Percentiles rank a stretch among this genome's conserved stretches.
Conservation (phyloP, 306 rosid species). For the Lathyrus tuberosus region DNA sequence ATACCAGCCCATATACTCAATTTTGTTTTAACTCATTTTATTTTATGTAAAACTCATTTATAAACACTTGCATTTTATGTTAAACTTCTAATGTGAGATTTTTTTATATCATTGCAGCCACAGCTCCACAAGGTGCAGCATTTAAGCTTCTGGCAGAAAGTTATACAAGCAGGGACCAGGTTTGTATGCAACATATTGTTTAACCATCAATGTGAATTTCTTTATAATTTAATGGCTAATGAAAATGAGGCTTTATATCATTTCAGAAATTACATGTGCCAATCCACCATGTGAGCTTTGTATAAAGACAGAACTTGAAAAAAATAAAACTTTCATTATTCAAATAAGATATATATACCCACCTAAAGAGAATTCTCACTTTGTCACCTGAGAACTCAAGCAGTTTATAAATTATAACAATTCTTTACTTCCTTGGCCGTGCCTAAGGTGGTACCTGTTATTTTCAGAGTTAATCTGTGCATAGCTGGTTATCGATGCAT, state of each 20-base stretch:
- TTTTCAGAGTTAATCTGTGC: conserved; percentile 25
- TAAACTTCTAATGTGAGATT: too few relatives aligned
- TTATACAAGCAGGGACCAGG: conserved; percentile 99
- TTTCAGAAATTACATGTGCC: conserved; percentile 25
- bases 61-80: too few relatives aligned
- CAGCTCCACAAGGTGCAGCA: conserved; percentile 99
- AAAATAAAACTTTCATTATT: conserved; percentile 7
- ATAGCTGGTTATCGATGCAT: conserved; percentile 22
- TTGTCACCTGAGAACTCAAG: conserved; percentile 12
- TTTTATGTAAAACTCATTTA: too few relatives aligned
- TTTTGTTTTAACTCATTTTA: too few relatives aligned
- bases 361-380: conserved; percentile 19
- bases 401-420: conserved; percentile 17
- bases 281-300: conserved; percentile 25
- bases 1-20: too few relatives aligned
- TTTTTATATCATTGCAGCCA: too few relatives aligned
- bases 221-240: conserved; percentile 28
- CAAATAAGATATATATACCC: not conserved
- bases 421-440: conserved; percentile 10
- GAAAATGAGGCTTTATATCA: conserved; percentile 22
- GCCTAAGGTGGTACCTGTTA: conserved; percentile 11
- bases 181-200: conserved; percentile 39
- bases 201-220: conserved; percentile 24
- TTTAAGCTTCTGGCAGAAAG: conserved; percentile 95
- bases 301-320: conserved; percentile 31